phyloP scores from a whole-genome alignment of 495 filamentous ascomycete species.

The Geoglossum glabrum region DNA sequence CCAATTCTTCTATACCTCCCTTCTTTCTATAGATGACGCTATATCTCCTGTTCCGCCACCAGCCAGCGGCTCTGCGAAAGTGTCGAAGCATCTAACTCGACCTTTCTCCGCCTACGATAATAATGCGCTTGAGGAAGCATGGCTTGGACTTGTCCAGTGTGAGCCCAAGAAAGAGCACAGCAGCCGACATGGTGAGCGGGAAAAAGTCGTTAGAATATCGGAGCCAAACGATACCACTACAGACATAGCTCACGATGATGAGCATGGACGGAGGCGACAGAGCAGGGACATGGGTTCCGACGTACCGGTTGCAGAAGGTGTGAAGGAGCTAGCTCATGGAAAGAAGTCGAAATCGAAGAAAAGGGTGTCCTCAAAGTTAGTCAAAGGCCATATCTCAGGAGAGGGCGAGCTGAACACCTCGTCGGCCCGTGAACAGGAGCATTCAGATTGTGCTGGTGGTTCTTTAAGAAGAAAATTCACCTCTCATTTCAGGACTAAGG shows the following conservation, averaged over 20 bases:
- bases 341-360: neutral
- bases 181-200: conserved; percentile 12
- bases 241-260: neutral
- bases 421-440: neutral
- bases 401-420: neutral
- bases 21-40: conserved; percentile 64
- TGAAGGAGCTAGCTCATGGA: neutral
- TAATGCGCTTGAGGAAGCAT: conserved; percentile 49
- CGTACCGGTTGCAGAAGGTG: neutral
- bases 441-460: neutral
- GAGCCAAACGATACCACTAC: neutral
- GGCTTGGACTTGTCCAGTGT: conserved; percentile 33
- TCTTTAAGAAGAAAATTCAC: neutral
- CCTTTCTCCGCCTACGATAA: conserved; percentile 65
- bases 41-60: conserved; percentile 44
- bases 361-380: neutral
- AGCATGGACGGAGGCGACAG: neutral
- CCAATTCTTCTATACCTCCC: conserved; percentile 68
- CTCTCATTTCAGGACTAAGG: neutral
- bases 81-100: conserved; percentile 37
- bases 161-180: conserved; percentile 19
- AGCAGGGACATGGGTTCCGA: neutral
- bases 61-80: conserved; percentile 27
- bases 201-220: conserved; percentile 1
- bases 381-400: neutral